These are phyloP conservation scores for Prillingera fragicola DNA, from an alignment of 1,284 basidiomycete species.

Conservation along the genomic window DNA sequence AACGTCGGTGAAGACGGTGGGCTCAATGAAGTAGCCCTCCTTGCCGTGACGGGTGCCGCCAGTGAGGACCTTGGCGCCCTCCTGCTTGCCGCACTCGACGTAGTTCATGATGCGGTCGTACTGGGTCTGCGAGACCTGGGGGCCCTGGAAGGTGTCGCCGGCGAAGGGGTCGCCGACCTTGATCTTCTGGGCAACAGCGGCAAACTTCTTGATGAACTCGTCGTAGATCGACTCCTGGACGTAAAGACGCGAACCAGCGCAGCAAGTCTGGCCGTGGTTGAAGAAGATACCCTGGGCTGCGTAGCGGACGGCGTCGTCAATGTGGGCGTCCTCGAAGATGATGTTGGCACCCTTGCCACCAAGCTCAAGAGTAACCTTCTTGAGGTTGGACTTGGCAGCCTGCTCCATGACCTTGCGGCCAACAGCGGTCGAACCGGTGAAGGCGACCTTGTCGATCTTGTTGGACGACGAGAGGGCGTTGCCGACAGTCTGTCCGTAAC, in stretches of 20 bases:
- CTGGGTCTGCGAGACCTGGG: conserved; percentile 60
- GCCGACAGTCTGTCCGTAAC: conserved; percentile 65
- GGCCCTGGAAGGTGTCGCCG: conserved; percentile 67
- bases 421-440: conserved; percentile 55
- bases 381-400: conserved; percentile 54
- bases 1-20: conserved; percentile 76
- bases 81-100: conserved; percentile 75
- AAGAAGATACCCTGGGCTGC: conserved; percentile 68
- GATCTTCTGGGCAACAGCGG: conserved; percentile 27
- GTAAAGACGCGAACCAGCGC: conserved; percentile 53
- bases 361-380: conserved; percentile 81
- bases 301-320: conserved; percentile 77
- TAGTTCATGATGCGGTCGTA: conserved; percentile 72
- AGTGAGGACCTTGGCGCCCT: conserved; percentile 72
- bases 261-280: conserved; percentile 67
- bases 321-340: conserved; percentile 52
- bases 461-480: conserved; percentile 55
- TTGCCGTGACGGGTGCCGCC: conserved; percentile 71
- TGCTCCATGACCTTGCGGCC: conserved; percentile 55
- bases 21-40: conserved; percentile 56
- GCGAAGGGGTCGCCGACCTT: conserved; percentile 64
- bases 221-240: conserved; percentile 80
- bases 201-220: conserved; percentile 43
- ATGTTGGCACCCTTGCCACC: conserved; percentile 83
- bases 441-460: conserved; percentile 56